These are phyloP conservation scores for Sphaerostilbella broomeana DNA, from an alignment of 2,329 filamentous ascomycete species.

Conservation along the genomic window DNA sequence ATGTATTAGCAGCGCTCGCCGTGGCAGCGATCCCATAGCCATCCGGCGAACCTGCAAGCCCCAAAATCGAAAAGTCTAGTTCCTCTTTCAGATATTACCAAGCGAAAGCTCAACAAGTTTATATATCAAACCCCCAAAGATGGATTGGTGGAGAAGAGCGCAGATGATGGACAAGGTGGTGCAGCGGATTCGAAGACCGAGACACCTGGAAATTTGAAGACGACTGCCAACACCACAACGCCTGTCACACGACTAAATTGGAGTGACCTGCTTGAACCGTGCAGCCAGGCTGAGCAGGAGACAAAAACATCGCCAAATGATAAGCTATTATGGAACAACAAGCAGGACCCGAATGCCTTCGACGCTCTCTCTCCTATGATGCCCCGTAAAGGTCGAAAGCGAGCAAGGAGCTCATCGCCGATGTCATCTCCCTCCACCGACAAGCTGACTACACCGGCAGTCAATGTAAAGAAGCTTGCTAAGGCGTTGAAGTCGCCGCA, in stretches of 20 bases:
- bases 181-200: neutral
- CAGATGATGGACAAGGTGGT: constrained; percentile 10
- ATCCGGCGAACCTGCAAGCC: constrained; percentile 34
- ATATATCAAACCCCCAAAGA: constrained; percentile 28
- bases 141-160: constrained; percentile 15
- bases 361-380: constrained; percentile 42
- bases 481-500: constrained; percentile 59
- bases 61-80: constrained; percentile 34
- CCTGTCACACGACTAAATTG: constrained; percentile 49
- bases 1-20: constrained; percentile 33
- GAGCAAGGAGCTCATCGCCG: constrained; percentile 69
- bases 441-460: constrained; percentile 36
- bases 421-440: constrained; percentile 56
- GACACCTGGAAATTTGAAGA: constrained; percentile 15
- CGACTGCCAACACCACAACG: constrained; percentile 30
- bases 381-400: constrained; percentile 52
- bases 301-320: constrained; percentile 52
- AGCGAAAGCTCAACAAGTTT: constrained; percentile 55
- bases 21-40: constrained; percentile 51
- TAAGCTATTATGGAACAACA: constrained; percentile 54
- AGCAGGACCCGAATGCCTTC: constrained; percentile 34
- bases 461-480: constrained; percentile 54
- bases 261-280: constrained; percentile 50
- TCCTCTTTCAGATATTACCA: constrained; percentile 52
- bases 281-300: constrained; percentile 37